These are phyloP conservation scores for Polygonum maritimum DNA, from an alignment of 148 eudicot species.

Conservation along the genomic window DNA sequence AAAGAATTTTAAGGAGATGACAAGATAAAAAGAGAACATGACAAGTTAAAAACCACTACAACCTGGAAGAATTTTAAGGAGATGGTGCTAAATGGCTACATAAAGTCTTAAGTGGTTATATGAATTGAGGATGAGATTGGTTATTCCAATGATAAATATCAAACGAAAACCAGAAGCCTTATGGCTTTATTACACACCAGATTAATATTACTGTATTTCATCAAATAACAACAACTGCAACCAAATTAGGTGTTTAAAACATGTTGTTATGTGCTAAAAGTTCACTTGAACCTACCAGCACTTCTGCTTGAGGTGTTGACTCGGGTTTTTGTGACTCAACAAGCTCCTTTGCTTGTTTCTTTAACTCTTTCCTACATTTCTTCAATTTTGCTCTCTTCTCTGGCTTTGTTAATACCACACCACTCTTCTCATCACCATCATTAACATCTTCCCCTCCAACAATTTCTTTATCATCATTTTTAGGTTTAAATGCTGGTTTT, in stretches of 20 bases:
- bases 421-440: conserved; percentile 20
- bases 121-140: neutral
- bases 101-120: neutral
- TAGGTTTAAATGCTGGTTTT: conserved; percentile 23
- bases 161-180: neutral
- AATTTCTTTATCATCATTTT: conserved; percentile 26
- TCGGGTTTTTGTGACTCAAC: conserved; percentile 34
- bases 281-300: conserved; percentile 36
- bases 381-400: conserved; percentile 81
- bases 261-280: neutral
- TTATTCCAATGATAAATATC: neutral
- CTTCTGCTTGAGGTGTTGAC: conserved; percentile 52
- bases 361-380: conserved; percentile 74
- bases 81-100: neutral
- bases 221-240: neutral
- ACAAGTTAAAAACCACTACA: neutral
- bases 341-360: conserved; percentile 64
- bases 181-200: neutral
- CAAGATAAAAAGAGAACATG: neutral
- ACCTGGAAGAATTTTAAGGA: neutral
- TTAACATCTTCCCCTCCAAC: conserved; percentile 28
- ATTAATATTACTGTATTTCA: neutral
- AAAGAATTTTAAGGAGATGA: no score
- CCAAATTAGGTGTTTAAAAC: neutral
- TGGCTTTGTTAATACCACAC: conserved; percentile 48